Base-by-base conservation (phyloP, 2,329 filamentous ascomycete species). In the Aspergillus sp. region DNA sequence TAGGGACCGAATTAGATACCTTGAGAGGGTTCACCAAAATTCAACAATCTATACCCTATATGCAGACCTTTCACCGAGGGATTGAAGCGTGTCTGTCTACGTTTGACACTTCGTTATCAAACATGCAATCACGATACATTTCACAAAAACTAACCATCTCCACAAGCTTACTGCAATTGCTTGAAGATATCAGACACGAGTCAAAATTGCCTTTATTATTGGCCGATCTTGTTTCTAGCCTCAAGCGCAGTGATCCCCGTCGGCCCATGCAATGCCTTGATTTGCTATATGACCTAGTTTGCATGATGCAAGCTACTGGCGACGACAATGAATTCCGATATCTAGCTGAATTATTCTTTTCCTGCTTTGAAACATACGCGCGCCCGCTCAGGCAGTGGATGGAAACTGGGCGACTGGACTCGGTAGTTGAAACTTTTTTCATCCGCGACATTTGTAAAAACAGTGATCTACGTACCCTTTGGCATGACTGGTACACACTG, bases 321-420 rank as follows among this genome's bases (percentile, higher is more conserved):
- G 79, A 88, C 43, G 69, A 74, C 2, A 61, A 63, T 0, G 71
- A 78, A 1, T 93, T 88, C 58, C 65, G 71, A 33, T 82, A 79
- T 33, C 71, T 93, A 5, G 81, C 81, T 2, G 70, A 71, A 0
- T 73, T 93, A 4, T 93, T 96, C 59, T 83, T 93, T 43, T 78
- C 85, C 37, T 95, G 88, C 59, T 85, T 96, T 46, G 79, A 83
- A 45, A 82, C 88, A 1, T 97, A 95, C 62, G 74, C 94, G 32
- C 82, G 82, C 33, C 88, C 90, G 0, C 85, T 96, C 36, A 78
- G 83, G 31, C 70, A 76, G 11, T 97, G 91, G 91, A 91, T 95
- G 82, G 82, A 88, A 55, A 77, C 81, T 32, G 91, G 91, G 1
- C 79, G 82, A 42, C 68, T 95, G 4, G 71, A 79, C 2, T 67